Percentiles rank a stretch among this genome's conserved stretches.
phyloP scores from a whole-genome alignment of 2,329 filamentous ascomycete species.

The Cordyceps militaris region DNA sequence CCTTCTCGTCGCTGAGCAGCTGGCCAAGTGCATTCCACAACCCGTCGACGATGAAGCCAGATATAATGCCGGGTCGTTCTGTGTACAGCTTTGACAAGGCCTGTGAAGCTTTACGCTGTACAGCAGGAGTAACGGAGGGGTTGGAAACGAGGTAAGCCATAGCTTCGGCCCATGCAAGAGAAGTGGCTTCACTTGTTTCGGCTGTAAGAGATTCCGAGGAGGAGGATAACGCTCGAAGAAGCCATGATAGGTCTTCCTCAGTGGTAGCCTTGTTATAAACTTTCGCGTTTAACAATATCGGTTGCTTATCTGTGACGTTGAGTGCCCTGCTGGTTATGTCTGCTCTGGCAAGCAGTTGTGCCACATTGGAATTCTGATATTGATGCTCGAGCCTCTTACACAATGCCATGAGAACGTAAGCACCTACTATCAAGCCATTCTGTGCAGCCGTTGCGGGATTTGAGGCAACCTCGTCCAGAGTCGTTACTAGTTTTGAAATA shows the following conservation, averaged over 20 bases:
- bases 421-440: slow-evolving; percentile 72
- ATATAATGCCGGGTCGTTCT: slow-evolving; percentile 49
- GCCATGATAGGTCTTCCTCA: slow-evolving; percentile 74
- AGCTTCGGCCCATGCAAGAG: slow-evolving; percentile 72
- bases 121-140: slow-evolving; percentile 48
- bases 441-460: slow-evolving; percentile 77
- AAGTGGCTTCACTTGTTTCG: slow-evolving; percentile 40
- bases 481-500: slow-evolving; percentile 52
- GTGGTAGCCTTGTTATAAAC: slow-evolving; percentile 73
- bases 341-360: slow-evolving; percentile 46
- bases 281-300: slow-evolving; percentile 76
- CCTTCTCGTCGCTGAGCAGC: slow-evolving; percentile 66
- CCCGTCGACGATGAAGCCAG: slow-evolving; percentile 58
- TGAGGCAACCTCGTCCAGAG: slow-evolving; percentile 68
- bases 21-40: slow-evolving; percentile 74
- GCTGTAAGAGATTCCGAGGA: slow-evolving; percentile 49
- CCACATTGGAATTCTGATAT: slow-evolving; percentile 44
- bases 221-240: slow-evolving; percentile 60
- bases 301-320: slow-evolving; percentile 68
- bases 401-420: slow-evolving; percentile 66
- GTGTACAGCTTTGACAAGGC: slow-evolving; percentile 60
- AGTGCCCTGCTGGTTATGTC: slow-evolving; percentile 60
- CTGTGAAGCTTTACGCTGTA: slow-evolving; percentile 56
- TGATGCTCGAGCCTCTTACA: slow-evolving; percentile 47
- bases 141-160: slow-evolving; percentile 73